A percentile compares a stretch with the other conserved stretches of the same genome.
Conservation (phyloP, 306 rosid genomes). For the Medicago ruthenica region DNA sequence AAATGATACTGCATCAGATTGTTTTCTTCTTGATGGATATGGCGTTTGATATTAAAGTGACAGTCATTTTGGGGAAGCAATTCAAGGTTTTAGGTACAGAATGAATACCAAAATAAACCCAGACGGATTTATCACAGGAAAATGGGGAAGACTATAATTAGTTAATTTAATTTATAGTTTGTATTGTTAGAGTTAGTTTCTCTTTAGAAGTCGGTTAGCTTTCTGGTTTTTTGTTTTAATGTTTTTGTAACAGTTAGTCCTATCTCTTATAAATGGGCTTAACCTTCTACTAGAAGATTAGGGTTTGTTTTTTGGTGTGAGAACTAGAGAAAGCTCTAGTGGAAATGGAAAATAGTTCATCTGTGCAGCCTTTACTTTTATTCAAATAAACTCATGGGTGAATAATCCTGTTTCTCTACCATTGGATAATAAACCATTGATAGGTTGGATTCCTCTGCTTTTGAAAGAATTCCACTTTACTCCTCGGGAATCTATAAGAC, state of each 20-base stretch:
- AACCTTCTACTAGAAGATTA: not conserved
- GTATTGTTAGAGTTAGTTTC: not conserved
- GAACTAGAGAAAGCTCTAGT: not conserved
- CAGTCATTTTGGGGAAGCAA: not conserved
- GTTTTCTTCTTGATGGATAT: no score
- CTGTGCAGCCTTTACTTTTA: no score
- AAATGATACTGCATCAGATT: not conserved
- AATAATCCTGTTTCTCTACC: no score
- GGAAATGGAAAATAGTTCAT: no score
- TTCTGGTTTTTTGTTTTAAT: not conserved
- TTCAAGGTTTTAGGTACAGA: conserved; percentile 35
- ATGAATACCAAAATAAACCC: not conserved
- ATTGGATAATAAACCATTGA: no score
- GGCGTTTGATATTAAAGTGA: no score
- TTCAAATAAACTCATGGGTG: no score
- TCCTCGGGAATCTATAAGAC: no score
- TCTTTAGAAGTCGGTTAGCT: not conserved
- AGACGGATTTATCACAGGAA: not conserved
- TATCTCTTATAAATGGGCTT: not conserved
- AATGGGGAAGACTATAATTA: not conserved
- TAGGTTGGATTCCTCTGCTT: no score
- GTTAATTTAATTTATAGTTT: not conserved
- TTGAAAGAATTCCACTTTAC: no score
- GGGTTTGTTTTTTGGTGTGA: not conserved
- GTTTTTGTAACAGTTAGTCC: not conserved